Percentiles rank a stretch among this genome's conserved stretches.
These are phyloP conservation scores for Prunus yedoensis DNA, from an alignment of 331 rosid genomes.

Conservation along the genomic window DNA sequence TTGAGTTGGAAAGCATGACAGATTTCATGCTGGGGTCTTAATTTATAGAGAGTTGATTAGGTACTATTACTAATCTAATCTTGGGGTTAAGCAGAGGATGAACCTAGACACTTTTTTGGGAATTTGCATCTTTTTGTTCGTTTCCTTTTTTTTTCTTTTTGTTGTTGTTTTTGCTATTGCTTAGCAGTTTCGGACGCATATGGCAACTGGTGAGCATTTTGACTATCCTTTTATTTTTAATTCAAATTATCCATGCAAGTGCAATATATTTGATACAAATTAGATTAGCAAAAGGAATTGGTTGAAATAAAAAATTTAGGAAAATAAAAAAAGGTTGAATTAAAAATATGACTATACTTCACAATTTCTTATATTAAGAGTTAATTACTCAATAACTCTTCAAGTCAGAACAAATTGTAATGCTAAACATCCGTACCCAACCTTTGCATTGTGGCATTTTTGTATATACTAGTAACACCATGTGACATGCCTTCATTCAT, in stretches of 20 bases:
- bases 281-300: not conserved
- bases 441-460: too few relatives aligned
- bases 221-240: not conserved
- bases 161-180: not conserved
- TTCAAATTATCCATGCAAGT: not conserved
- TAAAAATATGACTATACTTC: too few relatives aligned
- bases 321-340: too few relatives aligned
- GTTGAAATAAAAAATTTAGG: not conserved
- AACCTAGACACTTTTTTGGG: conserved; percentile 50
- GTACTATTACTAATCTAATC: conserved; percentile 1
- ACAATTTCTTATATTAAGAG: too few relatives aligned
- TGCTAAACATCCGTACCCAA: too few relatives aligned
- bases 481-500: too few relatives aligned
- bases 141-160: not conserved
- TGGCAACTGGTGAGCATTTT: not conserved
- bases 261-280: too few relatives aligned
- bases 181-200: not conserved
- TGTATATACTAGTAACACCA: too few relatives aligned
- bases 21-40: not conserved
- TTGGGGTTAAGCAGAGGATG: conserved; percentile 38
- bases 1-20: conserved; percentile 12
- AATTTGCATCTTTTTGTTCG: not conserved
- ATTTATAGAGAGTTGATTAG: not conserved
- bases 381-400: too few relatives aligned
- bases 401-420: too few relatives aligned